Evolutionary conservation across 805 yeast genomes (phyloP).

Genomic region (Starmera amethionina): DNA sequence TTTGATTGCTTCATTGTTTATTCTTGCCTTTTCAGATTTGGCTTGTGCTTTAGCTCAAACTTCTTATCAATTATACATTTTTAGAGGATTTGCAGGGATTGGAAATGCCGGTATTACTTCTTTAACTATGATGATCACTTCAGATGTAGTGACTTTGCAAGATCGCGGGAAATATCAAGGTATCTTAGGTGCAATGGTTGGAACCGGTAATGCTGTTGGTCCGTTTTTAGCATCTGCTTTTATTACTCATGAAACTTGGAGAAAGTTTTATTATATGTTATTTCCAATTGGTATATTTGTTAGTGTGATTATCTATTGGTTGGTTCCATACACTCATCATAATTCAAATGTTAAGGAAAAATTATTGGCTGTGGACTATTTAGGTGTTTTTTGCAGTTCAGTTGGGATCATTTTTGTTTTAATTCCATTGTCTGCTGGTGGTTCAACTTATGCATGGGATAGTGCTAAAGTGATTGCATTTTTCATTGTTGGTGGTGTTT

Average conservation of each 20-base stretch:
- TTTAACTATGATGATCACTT: constrained; percentile 39
- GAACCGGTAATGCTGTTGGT: constrained; percentile 36
- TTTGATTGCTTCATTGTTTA: constrained; percentile 27
- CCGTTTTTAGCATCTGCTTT: constrained; percentile 34
- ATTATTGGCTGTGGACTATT: constrained; percentile 37
- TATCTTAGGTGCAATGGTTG: constrained; percentile 38
- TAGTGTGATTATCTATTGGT: constrained; percentile 5
- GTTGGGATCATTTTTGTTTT: constrained; percentile 36
- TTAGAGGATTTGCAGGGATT: constrained; percentile 45
- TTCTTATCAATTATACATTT: constrained; percentile 37
- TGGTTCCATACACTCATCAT: constrained; percentile 22
- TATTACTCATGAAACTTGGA: constrained; percentile 25
- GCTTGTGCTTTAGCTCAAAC: constrained; percentile 43
- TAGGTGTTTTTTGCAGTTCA: constrained; percentile 37
- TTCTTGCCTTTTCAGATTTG: constrained; percentile 34
- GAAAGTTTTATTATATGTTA: constrained; percentile 29
- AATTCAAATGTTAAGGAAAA: constrained; percentile 18
- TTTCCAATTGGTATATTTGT: constrained; percentile 25
- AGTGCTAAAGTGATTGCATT: constrained; percentile 25
- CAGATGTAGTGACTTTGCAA: constrained; percentile 43
- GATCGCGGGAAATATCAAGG: constrained; percentile 53
- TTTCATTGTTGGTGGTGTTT: constrained; percentile 26
- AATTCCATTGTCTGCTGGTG: constrained; percentile 51
- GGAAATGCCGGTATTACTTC: constrained; percentile 47
- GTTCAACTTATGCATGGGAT: constrained; percentile 41